Percentiles rank a stretch among this genome's conserved stretches.
These are phyloP conservation scores for Pseudogymnoascus destructans DNA, from an alignment of 2,329 filamentous ascomycete species.

Conservation along the genomic window DNA sequence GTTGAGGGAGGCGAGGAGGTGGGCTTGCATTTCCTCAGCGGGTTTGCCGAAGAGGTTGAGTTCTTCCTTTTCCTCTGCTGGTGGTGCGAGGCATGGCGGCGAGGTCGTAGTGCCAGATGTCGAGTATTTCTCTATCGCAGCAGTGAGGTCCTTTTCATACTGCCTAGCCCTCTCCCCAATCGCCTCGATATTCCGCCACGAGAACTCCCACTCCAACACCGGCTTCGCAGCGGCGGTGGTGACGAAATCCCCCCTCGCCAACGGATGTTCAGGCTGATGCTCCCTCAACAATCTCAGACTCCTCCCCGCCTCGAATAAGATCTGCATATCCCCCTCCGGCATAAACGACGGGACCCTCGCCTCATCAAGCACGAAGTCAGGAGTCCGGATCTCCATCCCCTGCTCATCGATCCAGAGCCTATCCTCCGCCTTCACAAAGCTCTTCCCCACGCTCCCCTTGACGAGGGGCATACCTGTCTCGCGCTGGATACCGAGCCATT, in stretches of 20 bases:
- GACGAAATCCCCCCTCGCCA: slow-evolving; percentile 41
- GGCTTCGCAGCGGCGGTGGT: slow-evolving; percentile 37
- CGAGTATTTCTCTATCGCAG: slow-evolving; percentile 24
- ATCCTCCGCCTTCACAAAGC: slow-evolving; percentile 48
- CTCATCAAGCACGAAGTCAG: slow-evolving; percentile 50
- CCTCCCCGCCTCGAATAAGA: slow-evolving; percentile 67
- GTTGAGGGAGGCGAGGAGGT: slow-evolving; percentile 38
- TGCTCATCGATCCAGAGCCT: slow-evolving; percentile 44
- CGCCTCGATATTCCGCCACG: slow-evolving; percentile 53
- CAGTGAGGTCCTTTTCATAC: slow-evolving; percentile 35
- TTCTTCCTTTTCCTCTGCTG: background rate
- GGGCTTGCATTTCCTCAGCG: slow-evolving; percentile 34
- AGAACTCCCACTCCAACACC: slow-evolving; percentile 52
- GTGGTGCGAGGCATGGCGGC: background rate
- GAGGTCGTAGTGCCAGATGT: background rate
- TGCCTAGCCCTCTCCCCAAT: slow-evolving; percentile 46
- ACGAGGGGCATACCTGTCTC: slow-evolving; percentile 43
- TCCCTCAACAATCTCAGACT: slow-evolving; percentile 60
- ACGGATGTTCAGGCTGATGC: slow-evolving; percentile 58
- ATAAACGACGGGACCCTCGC: slow-evolving; percentile 60
- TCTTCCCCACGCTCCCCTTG: slow-evolving; percentile 35
- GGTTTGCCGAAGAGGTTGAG: slow-evolving; percentile 37
- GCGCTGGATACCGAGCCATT: slow-evolving; percentile 59
- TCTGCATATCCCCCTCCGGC: slow-evolving; percentile 51
- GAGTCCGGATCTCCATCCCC: slow-evolving; percentile 41